Conservation (phyloP, 2,329 filamentous ascomycete species). For the Colletotrichum sp. region DNA sequence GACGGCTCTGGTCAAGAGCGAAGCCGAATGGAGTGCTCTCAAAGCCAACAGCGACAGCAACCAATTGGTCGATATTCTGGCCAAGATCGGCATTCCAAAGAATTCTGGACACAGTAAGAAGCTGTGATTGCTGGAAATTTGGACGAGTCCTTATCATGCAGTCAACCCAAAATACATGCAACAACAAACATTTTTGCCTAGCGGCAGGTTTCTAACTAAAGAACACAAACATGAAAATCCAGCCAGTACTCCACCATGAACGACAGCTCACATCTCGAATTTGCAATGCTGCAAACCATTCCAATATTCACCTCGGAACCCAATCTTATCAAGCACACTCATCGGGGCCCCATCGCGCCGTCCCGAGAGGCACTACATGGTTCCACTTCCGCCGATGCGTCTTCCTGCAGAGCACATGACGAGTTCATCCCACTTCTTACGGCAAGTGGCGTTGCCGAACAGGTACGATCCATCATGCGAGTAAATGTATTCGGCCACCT, state of each 20-base stretch:
- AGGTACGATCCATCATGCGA: slow-evolving; percentile 59
- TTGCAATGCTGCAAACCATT: background rate
- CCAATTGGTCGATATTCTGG: slow-evolving; percentile 41
- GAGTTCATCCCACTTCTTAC: slow-evolving; percentile 61
- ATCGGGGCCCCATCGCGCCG: background rate
- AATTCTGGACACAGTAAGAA: background rate
- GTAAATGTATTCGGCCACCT: slow-evolving; percentile 58
- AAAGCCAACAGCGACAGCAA: slow-evolving; percentile 24
- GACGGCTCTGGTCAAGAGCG: slow-evolving; percentile 65
- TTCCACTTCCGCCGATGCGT: background rate
- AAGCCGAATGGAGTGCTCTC: slow-evolving; percentile 62
- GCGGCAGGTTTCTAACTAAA: slow-evolving; percentile 16
- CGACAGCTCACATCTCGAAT: background rate
- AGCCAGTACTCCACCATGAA: background rate
- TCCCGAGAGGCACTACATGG: background rate
- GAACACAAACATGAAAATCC: background rate
- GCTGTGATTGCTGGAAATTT: background rate
- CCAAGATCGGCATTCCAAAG: slow-evolving; percentile 41
- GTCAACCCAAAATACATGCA: background rate
- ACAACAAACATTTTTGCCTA: slow-evolving; percentile 7
- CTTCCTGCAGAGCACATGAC: background rate
- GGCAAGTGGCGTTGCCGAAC: slow-evolving; percentile 64
- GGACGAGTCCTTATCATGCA: background rate
- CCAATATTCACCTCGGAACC: background rate
- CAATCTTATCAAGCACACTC: background rate